phyloP scores from a whole-genome alignment of 2,329 filamentous ascomycete genomes.

The Knufia fluminis region DNA sequence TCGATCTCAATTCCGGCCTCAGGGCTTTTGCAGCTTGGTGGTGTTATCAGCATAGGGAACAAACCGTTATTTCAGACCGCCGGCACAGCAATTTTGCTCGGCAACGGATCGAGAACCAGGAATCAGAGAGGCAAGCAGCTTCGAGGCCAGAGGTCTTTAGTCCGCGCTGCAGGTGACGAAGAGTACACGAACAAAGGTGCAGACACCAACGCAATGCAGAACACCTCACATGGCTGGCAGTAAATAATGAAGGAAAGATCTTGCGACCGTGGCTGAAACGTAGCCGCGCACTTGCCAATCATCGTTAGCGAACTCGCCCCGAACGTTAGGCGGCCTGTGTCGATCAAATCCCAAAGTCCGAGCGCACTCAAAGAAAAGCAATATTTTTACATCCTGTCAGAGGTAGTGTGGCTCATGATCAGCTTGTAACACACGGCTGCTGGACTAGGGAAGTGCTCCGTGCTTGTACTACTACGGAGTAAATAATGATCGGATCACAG shows the following conservation, averaged over 20 bases:
- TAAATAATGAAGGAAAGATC: background rate
- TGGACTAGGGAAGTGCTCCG: background rate
- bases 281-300: background rate
- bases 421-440: background rate
- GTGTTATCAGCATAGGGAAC: no score
- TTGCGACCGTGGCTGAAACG: background rate
- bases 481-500: no score
- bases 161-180: background rate
- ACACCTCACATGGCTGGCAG: background rate
- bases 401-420: background rate
- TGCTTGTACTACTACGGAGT: background rate
- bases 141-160: no score
- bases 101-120: no score
- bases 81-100: no score
- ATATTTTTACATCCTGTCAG: background rate
- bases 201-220: conserved; percentile 1
- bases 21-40: no score
- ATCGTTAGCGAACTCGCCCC: background rate
- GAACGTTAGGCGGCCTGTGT: background rate
- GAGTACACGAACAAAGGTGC: background rate
- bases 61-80: no score
- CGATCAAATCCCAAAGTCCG: no score
- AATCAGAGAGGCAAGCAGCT: no score
- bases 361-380: no score
- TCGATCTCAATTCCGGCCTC: no score